These are phyloP conservation scores for Cutaneotrichosporon cutaneum DNA, from an alignment of 1,284 basidiomycete genomes.

Conservation along the genomic window DNA sequence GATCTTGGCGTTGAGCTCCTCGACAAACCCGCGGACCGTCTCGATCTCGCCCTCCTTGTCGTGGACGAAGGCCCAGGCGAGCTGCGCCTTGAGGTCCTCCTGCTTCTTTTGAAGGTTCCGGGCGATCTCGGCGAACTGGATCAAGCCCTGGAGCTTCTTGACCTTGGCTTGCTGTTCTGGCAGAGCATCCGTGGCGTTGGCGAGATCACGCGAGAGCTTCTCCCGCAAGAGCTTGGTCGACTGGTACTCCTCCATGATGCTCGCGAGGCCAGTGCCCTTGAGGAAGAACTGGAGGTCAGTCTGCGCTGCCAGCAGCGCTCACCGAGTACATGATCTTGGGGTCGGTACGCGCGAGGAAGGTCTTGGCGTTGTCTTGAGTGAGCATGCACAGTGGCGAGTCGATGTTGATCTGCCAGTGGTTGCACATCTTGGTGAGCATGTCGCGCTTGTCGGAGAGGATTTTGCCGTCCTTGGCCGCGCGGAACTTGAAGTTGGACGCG, in stretches of 20 bases:
- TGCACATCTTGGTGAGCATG: constrained; percentile 80
- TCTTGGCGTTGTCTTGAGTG: constrained; percentile 79
- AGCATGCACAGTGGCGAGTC: constrained; percentile 96
- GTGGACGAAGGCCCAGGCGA: constrained; percentile 84
- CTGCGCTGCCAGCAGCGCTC: constrained; percentile 24
- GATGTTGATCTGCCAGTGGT: constrained; percentile 88
- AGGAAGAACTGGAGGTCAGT: constrained; percentile 78
- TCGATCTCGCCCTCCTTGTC: constrained; percentile 58
- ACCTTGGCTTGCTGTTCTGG: constrained; percentile 30
- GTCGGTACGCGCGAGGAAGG: constrained; percentile 82
- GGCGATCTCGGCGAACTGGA: constrained; percentile 70
- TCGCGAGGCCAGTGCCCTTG: constrained; percentile 84
- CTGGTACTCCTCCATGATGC: constrained; percentile 79
- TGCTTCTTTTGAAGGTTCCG: constrained; percentile 65
- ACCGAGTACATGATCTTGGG: constrained; percentile 89
- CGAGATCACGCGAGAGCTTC: constrained; percentile 28
- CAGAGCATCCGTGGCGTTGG: constrained; percentile 24
- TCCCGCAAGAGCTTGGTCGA: constrained; percentile 60
- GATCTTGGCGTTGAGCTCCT: constrained; percentile 20
- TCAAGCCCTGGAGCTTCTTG: constrained; percentile 52
- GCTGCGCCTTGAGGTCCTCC: constrained; percentile 54
- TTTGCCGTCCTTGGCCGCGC: constrained; percentile 62
- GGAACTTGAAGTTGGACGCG: constrained; percentile 77
- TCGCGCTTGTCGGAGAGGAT: constrained; percentile 76
- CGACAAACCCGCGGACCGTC: not conserved